phyloP scores from a whole-genome alignment of 2,329 filamentous ascomycete species.

The Colletotrichum noveboracense region DNA sequence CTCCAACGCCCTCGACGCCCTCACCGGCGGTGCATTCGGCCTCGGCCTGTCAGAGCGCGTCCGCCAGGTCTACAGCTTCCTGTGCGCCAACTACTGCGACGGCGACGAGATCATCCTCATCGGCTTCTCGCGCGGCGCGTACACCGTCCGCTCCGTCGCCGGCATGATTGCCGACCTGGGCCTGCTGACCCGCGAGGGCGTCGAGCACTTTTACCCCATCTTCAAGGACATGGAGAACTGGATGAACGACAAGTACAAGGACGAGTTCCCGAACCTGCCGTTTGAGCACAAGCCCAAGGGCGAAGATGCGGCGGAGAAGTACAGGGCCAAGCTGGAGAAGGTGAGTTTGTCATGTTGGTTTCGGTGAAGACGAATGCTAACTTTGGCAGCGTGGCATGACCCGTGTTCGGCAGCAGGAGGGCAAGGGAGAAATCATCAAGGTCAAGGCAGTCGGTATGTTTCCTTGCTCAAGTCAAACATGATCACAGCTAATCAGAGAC shows the following conservation, averaged over 20 bases:
- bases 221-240: slow-evolving; percentile 64
- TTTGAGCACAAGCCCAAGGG: slow-evolving; percentile 56
- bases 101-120: slow-evolving; percentile 63
- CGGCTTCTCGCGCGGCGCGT: slow-evolving; percentile 64
- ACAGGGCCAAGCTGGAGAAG: slow-evolving; percentile 49
- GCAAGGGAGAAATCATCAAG: slow-evolving; percentile 47
- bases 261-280: slow-evolving; percentile 51
- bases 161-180: slow-evolving; percentile 58
- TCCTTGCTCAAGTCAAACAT: not conserved
- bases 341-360: slow-evolving; percentile 25
- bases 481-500: slow-evolving; percentile 22
- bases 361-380: not conserved
- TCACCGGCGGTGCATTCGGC: slow-evolving; percentile 62
- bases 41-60: slow-evolving; percentile 59
- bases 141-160: slow-evolving; percentile 61
- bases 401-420: slow-evolving; percentile 42
- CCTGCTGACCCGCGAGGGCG: slow-evolving; percentile 56
- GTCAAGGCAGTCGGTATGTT: slow-evolving; percentile 47
- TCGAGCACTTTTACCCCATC: slow-evolving; percentile 59
- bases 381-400: slow-evolving; percentile 32
- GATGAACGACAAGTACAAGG: slow-evolving; percentile 48
- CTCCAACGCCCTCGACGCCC: slow-evolving; percentile 50
- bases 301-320: slow-evolving; percentile 42
- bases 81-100: slow-evolving; percentile 65
- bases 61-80: slow-evolving; percentile 66